Base-by-base conservation (phyloP, 176 grass and related monocot species). In the Metroxylon sagu region DNA sequence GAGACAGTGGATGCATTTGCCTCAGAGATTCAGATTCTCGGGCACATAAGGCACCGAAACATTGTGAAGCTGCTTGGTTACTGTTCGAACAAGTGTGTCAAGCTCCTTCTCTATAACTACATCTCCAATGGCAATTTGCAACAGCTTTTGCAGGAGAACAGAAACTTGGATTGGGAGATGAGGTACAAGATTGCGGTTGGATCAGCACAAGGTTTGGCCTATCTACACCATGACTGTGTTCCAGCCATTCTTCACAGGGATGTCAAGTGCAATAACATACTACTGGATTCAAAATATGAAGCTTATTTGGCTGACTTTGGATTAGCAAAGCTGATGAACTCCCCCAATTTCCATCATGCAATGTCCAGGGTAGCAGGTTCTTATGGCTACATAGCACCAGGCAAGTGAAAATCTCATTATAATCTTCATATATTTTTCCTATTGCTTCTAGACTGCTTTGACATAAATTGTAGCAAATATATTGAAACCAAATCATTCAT, bases 381-480 rank as follows among this genome's bases (percentile, higher is more conserved):
- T 26, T 98, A 98, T 1, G 87, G 93, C 51, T 98, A 98, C 67
- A 98, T 98, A 62, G 93, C 93, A 81, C 93, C 93, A 92, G 87
- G 93, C 65, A 85, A 80, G 82, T 80, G 17, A 71, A 56, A 67
- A 54, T 74, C 28, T 52, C 35, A 8, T 39, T 39, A 39, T 39
- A 39, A 39, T 39, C 35, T 0, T 39, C 7, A 39, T 39, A 12
- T 10, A 10, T 2, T 39, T 31, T 31, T 31, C 30, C 7, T 31
- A 31, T 31, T 7, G 30, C 30, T 31, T 31, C 30, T 31, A 7
- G 5, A 6, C 30, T 31, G 30, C 30, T 6, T 35, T 7, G 31
- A 12, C 12, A 43, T 2, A 43, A 43, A 43, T 43, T 43, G 35
- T 43, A 12, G 35, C 35, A 43, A 43, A 43, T 14, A 43, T 43